A percentile compares a stretch with the other conserved stretches of the same genome.
Evolutionary conservation across 495 filamentous ascomycete species (phyloP).

Genomic region (Trypethelium eluteriae): DNA sequence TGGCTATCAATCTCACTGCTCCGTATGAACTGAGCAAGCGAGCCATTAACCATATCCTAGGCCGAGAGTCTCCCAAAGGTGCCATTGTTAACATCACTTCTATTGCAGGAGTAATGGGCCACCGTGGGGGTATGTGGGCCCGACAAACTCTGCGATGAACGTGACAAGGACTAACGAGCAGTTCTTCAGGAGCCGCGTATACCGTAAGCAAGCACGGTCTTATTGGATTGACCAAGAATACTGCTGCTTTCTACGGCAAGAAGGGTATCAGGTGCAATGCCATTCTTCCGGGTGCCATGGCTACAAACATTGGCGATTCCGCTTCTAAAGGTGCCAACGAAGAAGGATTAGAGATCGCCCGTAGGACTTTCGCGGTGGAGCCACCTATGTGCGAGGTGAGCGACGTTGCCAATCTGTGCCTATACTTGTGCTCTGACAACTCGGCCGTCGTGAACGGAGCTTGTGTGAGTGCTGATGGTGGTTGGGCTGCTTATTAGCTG

Average conservation of each 20-base stretch:
- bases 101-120: conserved; percentile 21
- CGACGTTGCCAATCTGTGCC: conserved; percentile 23
- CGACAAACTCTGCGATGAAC: not conserved
- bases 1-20: conserved; percentile 54
- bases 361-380: not conserved
- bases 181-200: conserved; percentile 46
- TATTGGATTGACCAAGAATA: conserved; percentile 56
- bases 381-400: conserved; percentile 12
- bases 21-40: conserved; percentile 48
- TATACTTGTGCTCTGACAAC: conserved; percentile 21
- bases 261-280: conserved; percentile 53
- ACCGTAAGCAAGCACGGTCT: conserved; percentile 49
- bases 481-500: conserved; percentile 19
- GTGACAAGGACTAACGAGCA: conserved; percentile 10
- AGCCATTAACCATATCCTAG: conserved; percentile 44
- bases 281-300: conserved; percentile 50
- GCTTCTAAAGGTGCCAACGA: conserved; percentile 42
- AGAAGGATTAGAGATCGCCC: conserved; percentile 33
- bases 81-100: conserved; percentile 47
- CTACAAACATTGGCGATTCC: conserved; percentile 46
- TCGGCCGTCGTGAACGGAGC: conserved; percentile 23
- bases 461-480: conserved; percentile 21
- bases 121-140: conserved; percentile 14
- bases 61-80: conserved; percentile 18
- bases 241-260: conserved; percentile 49